These are phyloP conservation scores for Thamnidium elegans DNA, from an alignment of 192 early-diverging fungal genomes.

Conservation along the genomic window DNA sequence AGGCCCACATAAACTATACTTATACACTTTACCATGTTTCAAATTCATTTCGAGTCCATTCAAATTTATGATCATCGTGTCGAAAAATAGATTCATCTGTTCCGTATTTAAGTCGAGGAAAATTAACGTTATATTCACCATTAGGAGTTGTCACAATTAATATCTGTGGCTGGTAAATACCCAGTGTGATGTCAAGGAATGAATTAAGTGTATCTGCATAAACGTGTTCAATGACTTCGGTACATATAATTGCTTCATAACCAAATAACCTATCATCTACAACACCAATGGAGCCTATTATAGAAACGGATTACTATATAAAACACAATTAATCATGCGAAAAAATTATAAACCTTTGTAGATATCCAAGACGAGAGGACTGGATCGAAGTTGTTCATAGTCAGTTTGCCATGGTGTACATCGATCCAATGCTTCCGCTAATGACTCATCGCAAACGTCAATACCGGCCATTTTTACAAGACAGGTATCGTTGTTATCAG, in stretches of 20 bases:
- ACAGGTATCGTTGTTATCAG: conserved; percentile 41
- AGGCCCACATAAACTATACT: neutral
- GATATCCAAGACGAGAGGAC: conserved; percentile 58
- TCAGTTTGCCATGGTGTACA: conserved; percentile 66
- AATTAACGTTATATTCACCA: conserved; percentile 89
- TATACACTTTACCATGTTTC: conserved; percentile 58
- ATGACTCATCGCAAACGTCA: conserved; percentile 53
- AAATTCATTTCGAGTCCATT: conserved; percentile 93
- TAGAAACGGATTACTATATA: neutral
- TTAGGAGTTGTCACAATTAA: conserved; percentile 80
- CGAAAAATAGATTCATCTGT: conserved; percentile 60
- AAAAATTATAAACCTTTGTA: conserved; percentile 60
- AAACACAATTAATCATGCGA: neutral
- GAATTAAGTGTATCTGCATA: conserved; percentile 43
- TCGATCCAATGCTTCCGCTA: conserved; percentile 42
- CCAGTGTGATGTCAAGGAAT: conserved; percentile 64
- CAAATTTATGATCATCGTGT: conserved; percentile 89
- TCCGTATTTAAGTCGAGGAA: conserved; percentile 74
- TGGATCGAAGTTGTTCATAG: conserved; percentile 52
- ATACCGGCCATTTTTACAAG: conserved; percentile 67
- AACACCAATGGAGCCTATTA: conserved; percentile 48
- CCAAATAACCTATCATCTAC: conserved; percentile 50
- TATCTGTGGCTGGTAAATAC: conserved; percentile 63
- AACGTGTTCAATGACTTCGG: conserved; percentile 88
- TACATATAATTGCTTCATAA: conserved; percentile 72